Evolutionary conservation across 768 basidiomycete genomes (phyloP), one percentile per base, ranked within the genome.

Genomic region (Termitomyces sp.): DNA sequence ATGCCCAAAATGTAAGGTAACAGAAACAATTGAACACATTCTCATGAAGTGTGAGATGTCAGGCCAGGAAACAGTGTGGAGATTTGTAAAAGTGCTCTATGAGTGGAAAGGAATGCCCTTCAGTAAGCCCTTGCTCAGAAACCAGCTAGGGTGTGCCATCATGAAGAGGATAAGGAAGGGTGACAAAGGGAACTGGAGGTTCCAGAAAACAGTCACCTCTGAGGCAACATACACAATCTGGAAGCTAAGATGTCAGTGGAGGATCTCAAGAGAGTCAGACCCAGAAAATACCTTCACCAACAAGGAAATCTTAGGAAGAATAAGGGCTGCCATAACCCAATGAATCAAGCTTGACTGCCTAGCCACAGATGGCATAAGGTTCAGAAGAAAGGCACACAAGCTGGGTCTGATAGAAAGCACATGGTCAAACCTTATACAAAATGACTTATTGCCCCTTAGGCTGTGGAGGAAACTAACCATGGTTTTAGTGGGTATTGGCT

Each of bases 161-260:
- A 12, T 2, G 10, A 41, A 21, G 3, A 41, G 2, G 7, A 0
- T 4, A 19, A 41, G 3, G 1, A 19, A 41, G 3, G 19, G n/a
- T 19, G 6, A 41, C 8, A 21, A 41, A 21, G 40, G 19, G 1
- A n/a, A 7, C 0, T 3, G 40, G 3, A 3, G 67, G 5, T 61
- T 70, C 0, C 56, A 56, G 22, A 37, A 54, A 9, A 69, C 68
- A 3, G 4, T 68, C 1, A 53, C 70, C 7, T 62, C 68, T 5
- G 69, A 71, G 53, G 60, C 66, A 0, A 59, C 66, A 0, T 58
- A 69, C 54, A 61, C 66, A 0, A 70, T 69, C 14, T 71, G 69
- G 71, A 59, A 56, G n/a, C n/a, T 65, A 9, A 38, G 69, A 22
- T 67, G 65, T 32, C 57, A 66, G 19, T 60, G 65, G 58, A 58